phyloP scores from a whole-genome alignment of 2,329 filamentous ascomycete genomes.

The Neonectria faginata region DNA sequence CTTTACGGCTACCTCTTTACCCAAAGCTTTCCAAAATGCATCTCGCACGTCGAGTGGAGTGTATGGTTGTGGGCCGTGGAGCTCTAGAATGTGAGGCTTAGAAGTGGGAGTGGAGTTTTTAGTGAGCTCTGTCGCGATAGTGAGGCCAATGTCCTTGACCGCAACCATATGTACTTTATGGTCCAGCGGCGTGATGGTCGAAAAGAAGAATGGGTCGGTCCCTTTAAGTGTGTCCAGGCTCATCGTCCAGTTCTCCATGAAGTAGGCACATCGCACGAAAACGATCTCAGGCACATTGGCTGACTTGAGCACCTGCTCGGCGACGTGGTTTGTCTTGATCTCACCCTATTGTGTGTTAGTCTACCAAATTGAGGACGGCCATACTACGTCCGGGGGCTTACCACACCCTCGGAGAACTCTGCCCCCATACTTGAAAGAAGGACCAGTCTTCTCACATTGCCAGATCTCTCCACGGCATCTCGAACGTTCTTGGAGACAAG shows the following conservation, averaged over 20 bases:
- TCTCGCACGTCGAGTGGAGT: conserved; percentile 46
- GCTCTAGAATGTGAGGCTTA: conserved; percentile 48
- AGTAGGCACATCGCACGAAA: conserved; percentile 51
- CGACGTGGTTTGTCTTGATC: conserved; percentile 51
- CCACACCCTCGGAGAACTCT: conserved; percentile 49
- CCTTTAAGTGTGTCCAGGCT: conserved; percentile 43
- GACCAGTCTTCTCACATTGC: conserved; percentile 47
- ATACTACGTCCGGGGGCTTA: conserved; percentile 29
- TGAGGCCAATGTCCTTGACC: conserved; percentile 39
- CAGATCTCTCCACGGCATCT: conserved; percentile 42
- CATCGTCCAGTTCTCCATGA: conserved; percentile 55
- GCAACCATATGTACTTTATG: conserved; percentile 50
- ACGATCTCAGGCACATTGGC: conserved; percentile 42
- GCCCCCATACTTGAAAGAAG: conserved; percentile 50
- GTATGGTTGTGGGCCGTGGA: conserved; percentile 48
- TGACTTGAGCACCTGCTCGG: conserved; percentile 42
- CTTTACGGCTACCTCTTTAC: conserved; percentile 44
- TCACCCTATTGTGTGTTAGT: conserved; percentile 48
- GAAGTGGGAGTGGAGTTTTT: conserved; percentile 33
- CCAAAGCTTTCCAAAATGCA: conserved; percentile 45
- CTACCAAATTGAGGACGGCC: no score
- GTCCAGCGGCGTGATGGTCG: conserved; percentile 50
- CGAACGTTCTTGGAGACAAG: conserved; percentile 47
- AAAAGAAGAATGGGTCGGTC: conserved; percentile 48
- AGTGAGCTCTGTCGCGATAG: conserved; percentile 43